Conservation (phyloP, 2,329 filamentous ascomycete species). For the Chaetomiaceae sp. region DNA sequence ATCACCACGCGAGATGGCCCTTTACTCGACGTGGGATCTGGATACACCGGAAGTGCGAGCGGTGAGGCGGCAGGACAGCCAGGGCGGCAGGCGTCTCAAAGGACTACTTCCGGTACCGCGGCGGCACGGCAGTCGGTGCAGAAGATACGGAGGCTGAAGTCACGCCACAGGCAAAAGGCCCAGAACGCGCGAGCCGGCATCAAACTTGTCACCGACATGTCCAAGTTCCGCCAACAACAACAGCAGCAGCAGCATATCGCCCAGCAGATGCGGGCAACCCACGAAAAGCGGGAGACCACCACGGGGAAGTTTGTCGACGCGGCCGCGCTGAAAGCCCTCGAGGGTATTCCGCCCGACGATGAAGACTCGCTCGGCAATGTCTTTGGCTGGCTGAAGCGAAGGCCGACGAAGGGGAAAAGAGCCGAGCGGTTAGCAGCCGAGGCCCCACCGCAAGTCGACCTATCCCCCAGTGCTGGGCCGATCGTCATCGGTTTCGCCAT, state of each 20-base stretch:
- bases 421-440: conserved; percentile 21
- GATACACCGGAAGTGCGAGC: background rate
- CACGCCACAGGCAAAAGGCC: conserved; percentile 53
- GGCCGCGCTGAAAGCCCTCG: conserved; percentile 53
- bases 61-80: background rate
- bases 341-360: conserved; percentile 48
- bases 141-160: conserved; percentile 46
- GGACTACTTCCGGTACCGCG: conserved; percentile 21
- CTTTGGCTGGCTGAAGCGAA: conserved; percentile 50
- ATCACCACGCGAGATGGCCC: conserved; percentile 35
- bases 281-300: conserved; percentile 22
- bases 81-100: conserved; percentile 15
- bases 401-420: conserved; percentile 29
- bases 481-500: conserved; percentile 68
- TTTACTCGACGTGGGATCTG: conserved; percentile 12
- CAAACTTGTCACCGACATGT: conserved; percentile 64
- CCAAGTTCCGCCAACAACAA: conserved; percentile 42
- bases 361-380: conserved; percentile 41
- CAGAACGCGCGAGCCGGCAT: conserved; percentile 59
- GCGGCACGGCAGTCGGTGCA: conserved; percentile 33
- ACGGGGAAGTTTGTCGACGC: conserved; percentile 50
- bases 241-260: conserved; percentile 34
- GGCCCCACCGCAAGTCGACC: conserved; percentile 34
- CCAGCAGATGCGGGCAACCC: conserved; percentile 24
- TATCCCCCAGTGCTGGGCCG: conserved; percentile 63